phyloP scores from a whole-genome alignment of 805 yeast species.

The Myxozyma mucilagina region DNA sequence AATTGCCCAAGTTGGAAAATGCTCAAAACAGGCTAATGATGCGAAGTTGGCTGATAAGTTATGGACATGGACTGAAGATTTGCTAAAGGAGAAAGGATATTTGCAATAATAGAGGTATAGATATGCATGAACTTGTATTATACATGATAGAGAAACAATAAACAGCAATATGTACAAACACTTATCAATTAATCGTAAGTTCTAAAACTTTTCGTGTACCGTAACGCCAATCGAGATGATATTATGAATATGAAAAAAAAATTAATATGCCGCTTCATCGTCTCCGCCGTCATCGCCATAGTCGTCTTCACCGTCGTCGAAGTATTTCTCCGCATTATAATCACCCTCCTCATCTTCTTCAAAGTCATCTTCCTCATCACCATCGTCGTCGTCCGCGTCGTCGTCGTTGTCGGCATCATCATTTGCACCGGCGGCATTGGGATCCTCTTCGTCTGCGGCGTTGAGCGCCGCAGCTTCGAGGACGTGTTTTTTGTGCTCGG shows the following conservation, averaged over 20 bases:
- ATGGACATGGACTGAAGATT: constrained; percentile 26
- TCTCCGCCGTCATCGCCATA: constrained; percentile 34
- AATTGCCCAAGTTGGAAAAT: constrained; percentile 13
- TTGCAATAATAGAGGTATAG: neutral
- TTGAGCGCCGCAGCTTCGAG: constrained; percentile 16
- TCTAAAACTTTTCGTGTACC: neutral
- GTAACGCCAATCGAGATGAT: neutral
- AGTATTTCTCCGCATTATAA: constrained; percentile 35
- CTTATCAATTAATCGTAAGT: neutral
- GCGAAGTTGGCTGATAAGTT: constrained; percentile 12
- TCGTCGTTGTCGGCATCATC: constrained; percentile 19
- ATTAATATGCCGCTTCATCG: constrained; percentile 35
- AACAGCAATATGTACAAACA: neutral
- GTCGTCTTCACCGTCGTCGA: constrained; percentile 36
- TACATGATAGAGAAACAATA: neutral
- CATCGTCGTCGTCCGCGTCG: constrained; percentile 27
- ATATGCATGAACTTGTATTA: neutral
- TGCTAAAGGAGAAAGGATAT: constrained; percentile 16
- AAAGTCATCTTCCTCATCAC: constrained; percentile 34
- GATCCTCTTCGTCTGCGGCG: constrained; percentile 15
- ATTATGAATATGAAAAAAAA: neutral
- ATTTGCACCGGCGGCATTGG: constrained; percentile 11
- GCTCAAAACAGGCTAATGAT: constrained; percentile 6
- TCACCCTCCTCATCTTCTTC: constrained; percentile 37
- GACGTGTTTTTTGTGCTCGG: constrained; percentile 15